Conservation (phyloP, 805 yeast genomes). For the Nematodospora valgi region DNA sequence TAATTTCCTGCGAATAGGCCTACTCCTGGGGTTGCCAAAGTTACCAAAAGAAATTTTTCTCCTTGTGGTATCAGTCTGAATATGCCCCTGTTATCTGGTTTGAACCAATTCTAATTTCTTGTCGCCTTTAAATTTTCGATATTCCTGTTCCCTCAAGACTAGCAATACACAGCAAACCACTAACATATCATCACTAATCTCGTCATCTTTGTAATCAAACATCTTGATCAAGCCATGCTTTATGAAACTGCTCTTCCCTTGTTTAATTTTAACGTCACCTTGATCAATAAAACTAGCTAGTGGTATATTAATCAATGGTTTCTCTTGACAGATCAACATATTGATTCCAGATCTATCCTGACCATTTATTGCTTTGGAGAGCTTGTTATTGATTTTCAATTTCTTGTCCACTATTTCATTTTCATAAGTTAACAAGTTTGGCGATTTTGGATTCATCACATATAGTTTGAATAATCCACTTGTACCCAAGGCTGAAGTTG, state of each 20-base stretch:
- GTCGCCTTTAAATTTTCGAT: conserved; percentile 28
- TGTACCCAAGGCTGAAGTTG: conserved; percentile 30
- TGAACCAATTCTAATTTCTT: no score
- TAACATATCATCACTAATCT: conserved; percentile 17
- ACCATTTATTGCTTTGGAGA: conserved; percentile 17
- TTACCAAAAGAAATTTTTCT: not conserved
- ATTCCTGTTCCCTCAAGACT: conserved; percentile 32
- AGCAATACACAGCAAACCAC: conserved; percentile 23
- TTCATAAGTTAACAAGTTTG: conserved; percentile 15
- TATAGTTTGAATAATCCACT: conserved; percentile 22
- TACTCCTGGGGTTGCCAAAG: no score
- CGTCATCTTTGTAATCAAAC: conserved; percentile 11
- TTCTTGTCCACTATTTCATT: conserved; percentile 1
- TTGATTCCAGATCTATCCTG: conserved; percentile 20
- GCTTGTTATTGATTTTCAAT: conserved; percentile 12
- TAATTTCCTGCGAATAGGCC: no score
- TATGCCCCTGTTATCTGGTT: no score
- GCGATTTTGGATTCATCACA: conserved; percentile 14
- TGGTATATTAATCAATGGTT: conserved; percentile 22
- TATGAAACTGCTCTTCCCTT: conserved; percentile 13
- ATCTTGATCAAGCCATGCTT: conserved; percentile 24
- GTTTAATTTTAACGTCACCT: conserved; percentile 19
- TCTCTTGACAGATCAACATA: conserved; percentile 14
- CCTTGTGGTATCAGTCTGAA: not conserved
- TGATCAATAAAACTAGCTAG: conserved; percentile 26